Evolutionary conservation across 345 rosid species (phyloP).

Genomic region (Bruguiera gymnorhiza): DNA sequence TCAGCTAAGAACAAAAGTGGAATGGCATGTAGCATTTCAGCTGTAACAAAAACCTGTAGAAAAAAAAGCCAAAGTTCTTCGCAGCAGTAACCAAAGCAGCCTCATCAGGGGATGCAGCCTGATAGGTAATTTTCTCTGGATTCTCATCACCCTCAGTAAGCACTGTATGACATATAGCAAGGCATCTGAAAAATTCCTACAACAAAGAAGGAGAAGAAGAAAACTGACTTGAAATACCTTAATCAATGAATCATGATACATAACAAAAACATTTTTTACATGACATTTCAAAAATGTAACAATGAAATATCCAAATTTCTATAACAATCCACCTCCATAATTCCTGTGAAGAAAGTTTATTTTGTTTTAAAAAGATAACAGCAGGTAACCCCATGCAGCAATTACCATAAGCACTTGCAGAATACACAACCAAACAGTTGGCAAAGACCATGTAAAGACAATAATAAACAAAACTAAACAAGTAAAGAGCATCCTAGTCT

Average conservation of each 20-base stretch:
- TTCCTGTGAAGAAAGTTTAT: too few relatives aligned
- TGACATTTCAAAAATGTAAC: too few relatives aligned
- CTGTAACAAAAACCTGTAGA: constrained; percentile 55
- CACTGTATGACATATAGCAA: constrained; percentile 98
- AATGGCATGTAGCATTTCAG: neutral
- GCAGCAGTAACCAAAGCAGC: constrained; percentile 97
- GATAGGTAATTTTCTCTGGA: constrained; percentile 87
- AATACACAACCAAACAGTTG: too few relatives aligned
- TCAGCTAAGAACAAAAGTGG: neutral
- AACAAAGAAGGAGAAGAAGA: constrained; percentile 20
- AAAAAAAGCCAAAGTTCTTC: constrained; percentile 97
- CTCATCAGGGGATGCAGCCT: constrained; percentile 99
- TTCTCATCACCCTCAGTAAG: constrained; percentile 98
- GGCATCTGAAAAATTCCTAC: constrained; percentile 98
- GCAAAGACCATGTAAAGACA: too few relatives aligned
- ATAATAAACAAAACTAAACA: too few relatives aligned
- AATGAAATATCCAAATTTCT: too few relatives aligned
- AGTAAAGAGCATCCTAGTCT: too few relatives aligned
- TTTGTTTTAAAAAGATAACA: too few relatives aligned
- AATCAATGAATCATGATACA: constrained; percentile 4
- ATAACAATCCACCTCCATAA: too few relatives aligned
- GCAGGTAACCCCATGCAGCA: too few relatives aligned
- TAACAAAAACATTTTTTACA: neutral
- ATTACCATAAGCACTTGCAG: too few relatives aligned
- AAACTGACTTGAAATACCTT: constrained; percentile 12